Base-by-base conservation (phyloP, 306 rosid species). In the Urtica urens region DNA sequence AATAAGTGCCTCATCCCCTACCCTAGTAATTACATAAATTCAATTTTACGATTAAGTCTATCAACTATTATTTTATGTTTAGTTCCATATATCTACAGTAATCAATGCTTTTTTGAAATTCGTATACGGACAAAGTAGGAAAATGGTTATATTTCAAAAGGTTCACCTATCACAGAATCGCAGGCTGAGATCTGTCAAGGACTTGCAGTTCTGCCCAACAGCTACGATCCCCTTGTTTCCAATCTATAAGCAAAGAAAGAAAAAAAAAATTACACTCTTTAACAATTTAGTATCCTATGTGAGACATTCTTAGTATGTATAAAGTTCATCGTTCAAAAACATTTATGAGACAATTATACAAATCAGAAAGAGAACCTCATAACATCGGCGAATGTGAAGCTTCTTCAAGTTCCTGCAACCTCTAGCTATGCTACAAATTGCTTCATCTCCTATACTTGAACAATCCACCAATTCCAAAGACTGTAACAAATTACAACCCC, bases 381-480 rank as follows among this genome's bases (percentile, higher is more conserved):
- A 79, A 71, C 99, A 90, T 49, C 94, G 85, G 17, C 81, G 93
- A 70, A 85, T 79, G 46, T 82, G 87, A 61, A 90, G 87, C 60
- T 82, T 90, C 87, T 85, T 85, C 73, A 90, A 68, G 55, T 69
- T 90, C 53, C 46, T 67, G 67, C 99, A 90, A 57, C 99, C 99
- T 48, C 40, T 56, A 29, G 96, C 99, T 59, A 85, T 77, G 20
- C 81, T 77, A 42, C 93, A 73, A 71, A 92, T 75, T 67, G 83
- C 94, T 46, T 76, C 94, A 67, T 92, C 93, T 51, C 96, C 94
- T 53, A 92, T 79, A 63, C 72, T 69, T 28, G 99, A 77, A 75
- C 99, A 92, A 72, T 85, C 96, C 63, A 85, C 94, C 77, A 92
- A 69, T 75, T 82, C 82, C 62, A 92, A 94, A 22, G 96, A 74